phyloP scores from a whole-genome alignment of 2,329 filamentous ascomycete species.

The Dothistroma pini region DNA sequence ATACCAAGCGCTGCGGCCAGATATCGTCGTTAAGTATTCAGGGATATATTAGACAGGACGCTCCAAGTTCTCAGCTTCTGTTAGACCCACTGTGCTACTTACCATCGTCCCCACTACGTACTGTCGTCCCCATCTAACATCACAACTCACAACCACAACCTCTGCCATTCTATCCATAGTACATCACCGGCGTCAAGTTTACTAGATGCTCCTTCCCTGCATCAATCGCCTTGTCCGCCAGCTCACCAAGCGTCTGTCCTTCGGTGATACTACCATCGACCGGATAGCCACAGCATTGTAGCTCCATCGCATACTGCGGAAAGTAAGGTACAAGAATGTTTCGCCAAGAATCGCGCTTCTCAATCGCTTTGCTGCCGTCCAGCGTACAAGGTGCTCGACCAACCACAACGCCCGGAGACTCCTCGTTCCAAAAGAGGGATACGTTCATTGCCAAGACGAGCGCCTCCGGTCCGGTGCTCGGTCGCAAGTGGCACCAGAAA shows the following conservation, averaged over 20 bases:
- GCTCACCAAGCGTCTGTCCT: conserved; percentile 19
- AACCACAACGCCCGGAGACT: conserved; percentile 15
- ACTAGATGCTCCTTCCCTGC: conserved; percentile 21
- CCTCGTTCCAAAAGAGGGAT: conserved; percentile 22
- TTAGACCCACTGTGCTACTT: not conserved
- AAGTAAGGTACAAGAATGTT: conserved; percentile 20
- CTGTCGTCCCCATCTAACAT: not conserved
- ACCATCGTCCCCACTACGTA: not conserved
- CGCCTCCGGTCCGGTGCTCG: conserved; percentile 11
- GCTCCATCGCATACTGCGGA: conserved; percentile 18
- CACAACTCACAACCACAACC: not conserved
- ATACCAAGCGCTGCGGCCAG: too few relatives aligned
- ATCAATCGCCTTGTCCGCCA: conserved; percentile 22
- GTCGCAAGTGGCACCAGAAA: conserved; percentile 24
- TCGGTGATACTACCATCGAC: conserved; percentile 17
- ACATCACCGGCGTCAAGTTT: conserved; percentile 16
- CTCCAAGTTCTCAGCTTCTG: not conserved
- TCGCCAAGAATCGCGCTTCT: conserved; percentile 18
- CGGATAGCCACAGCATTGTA: conserved; percentile 24
- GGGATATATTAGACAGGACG: not conserved
- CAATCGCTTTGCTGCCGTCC: conserved; percentile 18
- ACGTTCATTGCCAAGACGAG: conserved; percentile 22
- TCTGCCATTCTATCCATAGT: conserved; percentile 10
- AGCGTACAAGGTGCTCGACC: conserved; percentile 14
- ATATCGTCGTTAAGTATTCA: not conserved